Evolutionary conservation across 2,329 filamentous ascomycete genomes (phyloP), one percentile per base, ranked within the genome.

Genomic region (Scedosporium apiospermum): DNA sequence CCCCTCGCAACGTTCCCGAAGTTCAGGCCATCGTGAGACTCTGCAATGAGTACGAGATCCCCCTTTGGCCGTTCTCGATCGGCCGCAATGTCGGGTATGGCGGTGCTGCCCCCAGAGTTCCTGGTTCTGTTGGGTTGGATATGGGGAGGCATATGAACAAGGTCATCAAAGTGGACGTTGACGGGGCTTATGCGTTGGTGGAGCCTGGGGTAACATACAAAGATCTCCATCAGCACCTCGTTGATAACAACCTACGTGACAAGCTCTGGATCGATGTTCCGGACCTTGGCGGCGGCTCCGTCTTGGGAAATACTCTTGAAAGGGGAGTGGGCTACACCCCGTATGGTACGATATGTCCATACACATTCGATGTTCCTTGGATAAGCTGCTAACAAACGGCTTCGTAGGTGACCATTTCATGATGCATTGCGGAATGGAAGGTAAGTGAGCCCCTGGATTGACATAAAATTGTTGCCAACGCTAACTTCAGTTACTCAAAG

Each of bases 131-230:
- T 0, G 76, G 77, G 2, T 62, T 84, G 21, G 79, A 83, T 64
- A 72, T 84, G n/a, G 81, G 81, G 3, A 76, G 70, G 49, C 73
- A 79, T 49, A 82, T 85, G 81, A 78, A 80, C 67, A 76, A 74
- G 65, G 75, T 85, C 7, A 66, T 85, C 6, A 73, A 81, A 42
- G 76, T 85, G 10, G 77, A 82, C 66, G 74, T 73, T 0, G 77
- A 81, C 14, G 77, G 76, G 41, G 79, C 78, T 21, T 81, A 75
- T 62, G 79, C 75, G 44, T 70, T 85, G 0, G 75, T 85, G 4
- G 82, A 85, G 67, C 82, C 82, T 0, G 82, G 82, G 0, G 82
- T 85, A 0, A 80, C 81, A 0, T 84, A 78, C 66, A 77, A 78
- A 61, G 75, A 76, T 30, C 71, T 85, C 6, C 75, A 84, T 64